These are phyloP conservation scores for Pythium guiyangense DNA, from an alignment of 352 stramenopile species.

Conservation along the genomic window DNA sequence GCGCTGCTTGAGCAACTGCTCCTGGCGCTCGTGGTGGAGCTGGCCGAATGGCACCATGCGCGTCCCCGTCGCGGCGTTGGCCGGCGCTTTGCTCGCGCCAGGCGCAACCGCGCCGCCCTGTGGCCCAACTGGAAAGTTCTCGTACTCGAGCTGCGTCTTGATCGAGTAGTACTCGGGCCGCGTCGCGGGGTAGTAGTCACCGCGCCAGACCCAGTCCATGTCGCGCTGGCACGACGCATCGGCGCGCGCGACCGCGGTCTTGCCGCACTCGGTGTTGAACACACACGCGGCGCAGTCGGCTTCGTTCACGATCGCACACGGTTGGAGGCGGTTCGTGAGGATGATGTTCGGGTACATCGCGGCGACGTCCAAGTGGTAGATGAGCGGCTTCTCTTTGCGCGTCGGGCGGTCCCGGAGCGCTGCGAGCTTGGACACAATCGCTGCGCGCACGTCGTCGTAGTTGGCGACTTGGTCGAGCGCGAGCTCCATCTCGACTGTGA, in stretches of 20 bases:
- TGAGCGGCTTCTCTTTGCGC: conserved; percentile 90
- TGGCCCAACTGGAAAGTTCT: conserved; percentile 59
- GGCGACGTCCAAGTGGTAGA: conserved; percentile 99
- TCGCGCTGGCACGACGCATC: conserved; percentile 92
- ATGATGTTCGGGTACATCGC: conserved; percentile 99
- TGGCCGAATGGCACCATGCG: conserved; percentile 56
- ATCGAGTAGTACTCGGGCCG: conserved; percentile 95
- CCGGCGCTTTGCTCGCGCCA: background rate
- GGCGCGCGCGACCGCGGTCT: conserved; percentile 68
- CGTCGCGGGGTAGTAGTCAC: conserved; percentile 94
- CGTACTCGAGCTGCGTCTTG: conserved; percentile 93
- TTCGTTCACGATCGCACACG: conserved; percentile 95
- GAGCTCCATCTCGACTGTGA: conserved; percentile 92
- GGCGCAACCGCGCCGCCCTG: background rate
- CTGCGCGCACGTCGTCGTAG: conserved; percentile 75
- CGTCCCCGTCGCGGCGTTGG: conserved; percentile 7
- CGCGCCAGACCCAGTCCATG: conserved; percentile 99
- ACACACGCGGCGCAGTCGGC: conserved; percentile 95
- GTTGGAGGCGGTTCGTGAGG: conserved; percentile 98
- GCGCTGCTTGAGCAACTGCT: conserved; percentile 66
- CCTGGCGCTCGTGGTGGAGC: conserved; percentile 50
- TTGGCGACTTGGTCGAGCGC: conserved; percentile 89
- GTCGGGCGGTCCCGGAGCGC: conserved; percentile 92
- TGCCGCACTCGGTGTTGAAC: conserved; percentile 85
- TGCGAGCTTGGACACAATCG: conserved; percentile 94